These are phyloP conservation scores for Niebla homalea DNA, from an alignment of 495 filamentous ascomycete species.

Conservation along the genomic window DNA sequence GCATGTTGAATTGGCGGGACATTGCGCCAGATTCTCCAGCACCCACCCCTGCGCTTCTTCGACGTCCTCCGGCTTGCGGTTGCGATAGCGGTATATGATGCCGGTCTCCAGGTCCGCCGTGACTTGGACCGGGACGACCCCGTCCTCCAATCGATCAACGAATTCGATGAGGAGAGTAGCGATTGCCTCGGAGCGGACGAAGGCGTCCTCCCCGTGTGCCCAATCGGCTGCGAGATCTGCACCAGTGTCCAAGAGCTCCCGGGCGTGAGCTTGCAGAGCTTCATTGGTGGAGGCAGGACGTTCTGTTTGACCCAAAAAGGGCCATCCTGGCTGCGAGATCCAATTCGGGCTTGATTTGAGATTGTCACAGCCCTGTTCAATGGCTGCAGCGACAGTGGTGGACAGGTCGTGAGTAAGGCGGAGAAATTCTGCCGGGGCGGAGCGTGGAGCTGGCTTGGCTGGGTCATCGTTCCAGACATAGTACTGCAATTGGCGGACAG, in stretches of 20 bases:
- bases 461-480: no score
- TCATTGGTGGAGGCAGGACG: conserved; percentile 7
- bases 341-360: no score
- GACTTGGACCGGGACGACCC: conserved; percentile 44
- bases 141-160: conserved; percentile 57
- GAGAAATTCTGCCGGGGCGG: no score
- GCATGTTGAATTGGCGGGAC: conserved; percentile 67
- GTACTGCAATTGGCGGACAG: no score
- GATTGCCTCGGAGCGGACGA: conserved; percentile 57
- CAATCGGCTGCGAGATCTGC: conserved; percentile 43
- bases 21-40: conserved; percentile 56
- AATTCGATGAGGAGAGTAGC: conserved; percentile 56
- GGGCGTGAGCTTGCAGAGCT: conserved; percentile 27
- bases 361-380: no score
- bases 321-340: no score
- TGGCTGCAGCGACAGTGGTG: no score
- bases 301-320: no score
- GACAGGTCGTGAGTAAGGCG: no score
- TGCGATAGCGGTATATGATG: conserved; percentile 37
- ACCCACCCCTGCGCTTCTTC: conserved; percentile 58
- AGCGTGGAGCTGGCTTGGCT: no score
- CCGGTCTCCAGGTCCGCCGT: conserved; percentile 46
- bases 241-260: conserved; percentile 54
- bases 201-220: conserved; percentile 39
- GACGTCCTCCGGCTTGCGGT: conserved; percentile 28